These are phyloP conservation scores for Lentinula guzmanii DNA, from an alignment of 768 basidiomycete genomes.

Conservation along the genomic window DNA sequence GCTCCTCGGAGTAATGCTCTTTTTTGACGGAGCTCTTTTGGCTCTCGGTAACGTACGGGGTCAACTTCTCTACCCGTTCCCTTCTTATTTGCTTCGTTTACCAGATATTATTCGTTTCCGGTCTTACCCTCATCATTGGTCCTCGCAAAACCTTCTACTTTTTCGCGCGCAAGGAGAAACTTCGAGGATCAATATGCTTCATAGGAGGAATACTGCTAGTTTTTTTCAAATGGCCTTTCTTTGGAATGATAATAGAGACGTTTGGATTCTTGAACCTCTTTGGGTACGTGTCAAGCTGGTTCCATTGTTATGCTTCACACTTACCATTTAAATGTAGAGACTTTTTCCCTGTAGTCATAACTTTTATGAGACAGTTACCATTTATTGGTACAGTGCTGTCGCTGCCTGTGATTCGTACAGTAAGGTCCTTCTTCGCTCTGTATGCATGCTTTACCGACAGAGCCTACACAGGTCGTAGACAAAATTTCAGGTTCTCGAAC, in stretches of 20 bases:
- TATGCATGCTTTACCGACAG: neutral
- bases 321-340: slow-evolving; percentile 50
- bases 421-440: slow-evolving; percentile 31
- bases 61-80: neutral
- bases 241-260: slow-evolving; percentile 89
- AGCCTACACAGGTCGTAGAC: slow-evolving; percentile 58
- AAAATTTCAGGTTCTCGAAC: slow-evolving; percentile 75
- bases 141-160: slow-evolving; percentile 97
- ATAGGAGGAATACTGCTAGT: slow-evolving; percentile 88
- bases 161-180: slow-evolving; percentile 92
- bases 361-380: slow-evolving; percentile 93
- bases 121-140: slow-evolving; percentile 94
- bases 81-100: neutral
- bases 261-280: slow-evolving; percentile 98
- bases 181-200: slow-evolving; percentile 87
- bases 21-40: slow-evolving; percentile 93
- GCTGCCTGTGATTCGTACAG: slow-evolving; percentile 81
- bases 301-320: neutral
- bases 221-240: slow-evolving; percentile 92
- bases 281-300: slow-evolving; percentile 52
- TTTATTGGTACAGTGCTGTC: slow-evolving; percentile 84
- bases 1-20: slow-evolving; percentile 90
- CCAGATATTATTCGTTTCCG: slow-evolving; percentile 92
- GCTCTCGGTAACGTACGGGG: slow-evolving; percentile 90
- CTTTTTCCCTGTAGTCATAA: slow-evolving; percentile 97